Evolutionary conservation across 129 eudicot species (phyloP), one percentile per base, ranked within the genome.

Genomic region (Flaveria trinervia): DNA sequence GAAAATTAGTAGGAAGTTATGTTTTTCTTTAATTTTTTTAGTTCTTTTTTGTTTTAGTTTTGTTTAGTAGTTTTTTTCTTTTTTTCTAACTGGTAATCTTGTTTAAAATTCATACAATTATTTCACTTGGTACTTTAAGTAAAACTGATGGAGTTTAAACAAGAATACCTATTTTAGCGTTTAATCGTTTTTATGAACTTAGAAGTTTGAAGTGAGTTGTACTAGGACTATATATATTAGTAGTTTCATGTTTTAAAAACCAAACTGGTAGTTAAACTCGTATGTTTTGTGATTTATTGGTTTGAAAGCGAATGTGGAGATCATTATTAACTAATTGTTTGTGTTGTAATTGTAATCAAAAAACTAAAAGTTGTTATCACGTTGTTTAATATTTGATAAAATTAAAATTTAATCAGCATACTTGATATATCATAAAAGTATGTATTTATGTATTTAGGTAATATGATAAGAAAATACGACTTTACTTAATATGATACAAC

Each of bases 91-190:
- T 23, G 77, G 80, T 75, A 30, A 57, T 79, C 70, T 84, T 84
- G 71, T 77, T 88, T 75, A 56, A 11, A 60, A 77, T 85, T 5
- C 28, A 56, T 56, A 0, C 41, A 4, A 5, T 56, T 16, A 52
- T 52, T 52, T 51, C 49, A 65, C 70, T 65, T 43, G 65, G 0
- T 52, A 26, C 9, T 10, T 44, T 16, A 64, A 33, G 51, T 26
- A 26, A 46, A 46, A 45, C 48, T 71, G 71, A 72, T 85, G 84
- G 82, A 74, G 66, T 64, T 8, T 30, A 64, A 64, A 64, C 69
- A 30, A 64, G 5, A 64, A 28, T 30, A 7, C 22, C 45, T 44
- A 64, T 11, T 30, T 64, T 64, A 28, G 1, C 46, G 10, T 64
- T 64, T 64, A 64, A 20, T 9, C 3, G 62, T 56, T 56, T 2